Base-by-base conservation (phyloP, 2,329 filamentous ascomycete genomes). In the Aspergillus costaricaensis region DNA sequence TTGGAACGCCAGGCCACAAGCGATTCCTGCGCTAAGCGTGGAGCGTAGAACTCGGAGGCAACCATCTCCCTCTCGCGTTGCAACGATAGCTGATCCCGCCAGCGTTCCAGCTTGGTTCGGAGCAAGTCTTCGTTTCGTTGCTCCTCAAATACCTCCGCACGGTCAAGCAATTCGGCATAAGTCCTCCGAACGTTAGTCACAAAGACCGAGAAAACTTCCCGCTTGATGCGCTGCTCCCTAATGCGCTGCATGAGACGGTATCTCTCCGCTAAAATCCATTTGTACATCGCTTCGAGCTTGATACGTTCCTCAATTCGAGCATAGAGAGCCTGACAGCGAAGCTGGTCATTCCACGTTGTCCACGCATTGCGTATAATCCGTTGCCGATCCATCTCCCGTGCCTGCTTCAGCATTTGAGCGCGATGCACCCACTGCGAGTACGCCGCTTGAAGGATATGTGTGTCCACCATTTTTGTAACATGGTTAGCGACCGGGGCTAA, bases 341-440 rank as follows among this genome's bases (percentile, higher is more conserved):
- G 77, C 15, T 77, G 76, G 66, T 88, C 84, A 63, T 88, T 88
- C 87, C 87, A 89, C 10, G 77, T 76, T 1, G 81, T 86, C 78
- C 84, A 86, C 3, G 83, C 79, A 69, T 85, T 86, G 53, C 81
- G 81, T 53, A 87, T 68, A 27, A 88, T 70, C 49, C 85, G 82
- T 64, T 78, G 71, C 10, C 76, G 80, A 68, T 88, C 80, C 32
- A 84, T 74, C 53, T 79, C 73, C 21, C 76, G 73, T 17, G 86
- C 86, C 65, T 81, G 76, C 50, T 74, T 75, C 36, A 80, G 75
- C 65, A 81, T 76, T 41, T 74, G 70, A 52, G 77, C 64, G 51
- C 78, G 80, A 23, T 77, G 72, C 14, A 78, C 75, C 86, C 86
- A 88, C 17, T 77, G 73, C 8, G 71, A 69, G 36, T 87, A 79